Evolutionary conservation across 2,329 filamentous ascomycete species (phyloP), one percentile per base, ranked within the genome.

Genomic region (Cylindrodendrum hubeiense): DNA sequence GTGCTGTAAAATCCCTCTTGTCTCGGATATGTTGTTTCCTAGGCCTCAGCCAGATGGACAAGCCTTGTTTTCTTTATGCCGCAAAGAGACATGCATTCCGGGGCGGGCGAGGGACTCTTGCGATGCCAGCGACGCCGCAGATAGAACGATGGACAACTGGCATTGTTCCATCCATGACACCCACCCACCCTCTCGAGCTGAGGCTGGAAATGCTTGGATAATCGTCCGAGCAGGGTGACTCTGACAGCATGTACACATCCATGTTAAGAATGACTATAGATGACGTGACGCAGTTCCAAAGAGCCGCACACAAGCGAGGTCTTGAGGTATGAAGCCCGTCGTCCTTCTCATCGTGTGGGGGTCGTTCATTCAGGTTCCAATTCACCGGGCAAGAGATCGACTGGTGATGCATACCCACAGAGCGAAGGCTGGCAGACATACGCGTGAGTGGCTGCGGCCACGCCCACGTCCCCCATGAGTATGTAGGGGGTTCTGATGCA

Each of bases 81-180:
- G 66, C 65, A 70, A 47, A 10, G 24, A 63, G 19, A 49, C 59
- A 51, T 68, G 65, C 59, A 60, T 67, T 53, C 55, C 47, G 22
- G 58, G 67, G 65, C 65, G 65, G 63, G 60, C 60, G 59, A 52
- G 56, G 44, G 50, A 54, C 10, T 49, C 49, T 44, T 51, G 55
- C 47, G 52, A 50, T 57, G 54, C 53, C 59, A 68, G 64, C 67
- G 41, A 66, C 50, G 60, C 60, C 52, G 54, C 57, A 68, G 60
- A 66, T 67, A 69, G 62, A 61, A 67, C 50, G 56, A 64, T 61
- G 59, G 56, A 75, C 67, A 74, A 46, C 71, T 73, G 71, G 63
- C 66, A 56, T 66, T 68, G 61, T 66, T 52, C 53, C 62, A 66
- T 65, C 28, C 57, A 60, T 57, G 51, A 66, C 43, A 57, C 37